Percentiles rank a stretch among this genome's conserved stretches.
phyloP scores from a whole-genome alignment of 2,329 filamentous ascomycete species.

The Metarhizium humberi region DNA sequence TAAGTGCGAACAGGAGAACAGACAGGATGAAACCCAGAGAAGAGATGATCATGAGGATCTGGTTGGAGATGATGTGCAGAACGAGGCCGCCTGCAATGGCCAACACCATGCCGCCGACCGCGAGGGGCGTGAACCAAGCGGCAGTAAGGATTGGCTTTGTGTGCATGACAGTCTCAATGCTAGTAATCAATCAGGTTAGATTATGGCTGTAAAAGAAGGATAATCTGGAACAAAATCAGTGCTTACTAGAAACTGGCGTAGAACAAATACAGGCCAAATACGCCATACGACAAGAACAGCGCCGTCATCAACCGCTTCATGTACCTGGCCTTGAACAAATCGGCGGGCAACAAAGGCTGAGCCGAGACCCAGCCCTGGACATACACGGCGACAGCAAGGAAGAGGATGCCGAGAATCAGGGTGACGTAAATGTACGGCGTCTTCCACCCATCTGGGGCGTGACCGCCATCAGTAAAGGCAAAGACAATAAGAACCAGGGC shows the following conservation, averaged over 20 bases:
- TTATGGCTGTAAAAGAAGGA: not conserved
- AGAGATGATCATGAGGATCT: conserved; percentile 52
- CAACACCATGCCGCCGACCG: conserved; percentile 57
- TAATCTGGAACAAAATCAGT: too few species aligned
- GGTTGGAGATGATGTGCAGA: conserved; percentile 57
- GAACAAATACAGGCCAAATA: conserved; percentile 58
- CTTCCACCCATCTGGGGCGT: conserved; percentile 60
- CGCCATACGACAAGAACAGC: conserved; percentile 59
- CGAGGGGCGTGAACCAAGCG: conserved; percentile 61
- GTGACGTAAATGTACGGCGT: conserved; percentile 63
- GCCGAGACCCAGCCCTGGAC: conserved; percentile 62
- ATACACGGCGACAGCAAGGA: conserved; percentile 54
- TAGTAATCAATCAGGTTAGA: conserved; percentile 15
- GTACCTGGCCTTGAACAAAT: conserved; percentile 59
- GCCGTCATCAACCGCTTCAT: conserved; percentile 55
- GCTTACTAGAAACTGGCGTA: conserved; percentile 60
- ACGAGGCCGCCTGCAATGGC: conserved; percentile 53
- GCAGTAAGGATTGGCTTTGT: conserved; percentile 53
- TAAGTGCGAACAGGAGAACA: conserved; percentile 53
- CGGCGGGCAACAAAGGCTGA: conserved; percentile 59
- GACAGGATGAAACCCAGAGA: conserved; percentile 48
- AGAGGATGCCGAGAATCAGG: conserved; percentile 51
- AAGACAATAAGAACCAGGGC: conserved; percentile 64
- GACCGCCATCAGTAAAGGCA: conserved; percentile 63
- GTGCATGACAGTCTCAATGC: conserved; percentile 50